A percentile compares a stretch with the other conserved stretches of the same genome.
Evolutionary conservation across 345 rosid species (phyloP).

Genomic region (Passiflora organensis): DNA sequence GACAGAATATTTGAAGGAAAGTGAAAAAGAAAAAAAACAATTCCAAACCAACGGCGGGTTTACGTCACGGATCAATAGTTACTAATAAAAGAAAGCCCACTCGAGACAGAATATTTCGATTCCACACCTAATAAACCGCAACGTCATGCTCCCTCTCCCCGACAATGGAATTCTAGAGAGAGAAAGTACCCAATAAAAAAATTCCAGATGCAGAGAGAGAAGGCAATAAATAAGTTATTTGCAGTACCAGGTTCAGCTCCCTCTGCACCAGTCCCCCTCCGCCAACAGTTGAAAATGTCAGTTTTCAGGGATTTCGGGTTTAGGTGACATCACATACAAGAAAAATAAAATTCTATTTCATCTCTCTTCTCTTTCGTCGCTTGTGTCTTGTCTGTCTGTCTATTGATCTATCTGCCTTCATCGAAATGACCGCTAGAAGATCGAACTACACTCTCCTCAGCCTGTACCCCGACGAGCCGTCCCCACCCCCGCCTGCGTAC

Average conservation of each 20-base stretch:
- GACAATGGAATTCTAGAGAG: no score
- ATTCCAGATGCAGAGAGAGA: no score
- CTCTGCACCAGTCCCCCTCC: no score
- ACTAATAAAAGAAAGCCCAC: no score
- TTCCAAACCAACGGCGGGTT: no score
- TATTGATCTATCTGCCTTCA: conserved; percentile 8
- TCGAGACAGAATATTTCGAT: no score
- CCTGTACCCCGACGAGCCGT: conserved; percentile 72
- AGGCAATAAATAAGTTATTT: conserved; percentile 10
- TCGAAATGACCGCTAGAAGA: conserved; percentile 90
- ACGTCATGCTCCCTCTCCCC: no score
- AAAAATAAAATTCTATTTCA: not conserved
- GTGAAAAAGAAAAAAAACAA: no score
- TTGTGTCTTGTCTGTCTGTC: not conserved
- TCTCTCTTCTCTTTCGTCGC: not conserved
- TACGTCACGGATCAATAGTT: no score
- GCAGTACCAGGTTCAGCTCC: conserved; percentile 20
- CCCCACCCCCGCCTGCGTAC: conserved; percentile 42
- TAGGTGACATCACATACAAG: not conserved
- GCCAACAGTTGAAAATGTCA: conserved; percentile 6
- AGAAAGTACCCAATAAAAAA: conserved; percentile 6
- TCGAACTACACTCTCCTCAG: conserved; percentile 78
- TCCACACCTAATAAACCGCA: no score
- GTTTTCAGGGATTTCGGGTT: conserved; percentile 14
- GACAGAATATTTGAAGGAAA: no score